These are phyloP conservation scores for Skeletonema costatum DNA, from an alignment of 108 stramenopile genomes.

Conservation along the genomic window DNA sequence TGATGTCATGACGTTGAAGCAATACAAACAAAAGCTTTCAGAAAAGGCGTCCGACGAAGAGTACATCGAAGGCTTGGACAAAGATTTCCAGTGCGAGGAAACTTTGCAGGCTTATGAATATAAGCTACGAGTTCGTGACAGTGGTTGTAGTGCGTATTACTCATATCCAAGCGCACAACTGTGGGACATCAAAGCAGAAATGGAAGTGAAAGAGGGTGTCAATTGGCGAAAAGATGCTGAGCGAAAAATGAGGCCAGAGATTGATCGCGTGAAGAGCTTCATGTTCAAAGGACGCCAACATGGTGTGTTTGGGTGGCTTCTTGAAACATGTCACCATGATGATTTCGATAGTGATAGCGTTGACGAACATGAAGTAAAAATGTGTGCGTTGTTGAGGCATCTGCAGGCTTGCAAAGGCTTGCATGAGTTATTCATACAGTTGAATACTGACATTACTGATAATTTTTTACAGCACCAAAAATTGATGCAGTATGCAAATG, in stretches of 20 bases:
- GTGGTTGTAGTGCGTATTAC: constrained; percentile 3
- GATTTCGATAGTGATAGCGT: neutral
- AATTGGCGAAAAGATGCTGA: neutral
- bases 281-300: constrained; percentile 9
- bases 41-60: neutral
- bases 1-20: neutral
- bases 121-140: neutral
- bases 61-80: neutral
- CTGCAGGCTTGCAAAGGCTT: constrained; percentile 1
- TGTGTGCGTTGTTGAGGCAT: constrained; percentile 5
- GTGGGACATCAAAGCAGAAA: constrained; percentile 14
- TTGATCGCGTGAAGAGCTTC: neutral
- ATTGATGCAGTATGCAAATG: neutral
- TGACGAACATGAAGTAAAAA: neutral
- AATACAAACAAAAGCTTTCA: neutral
- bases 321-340: neutral
- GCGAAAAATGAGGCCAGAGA: constrained; percentile 20
- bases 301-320: constrained; percentile 5
- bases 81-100: neutral
- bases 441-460: neutral
- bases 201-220: constrained; percentile 14
- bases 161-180: constrained; percentile 7
- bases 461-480: neutral
- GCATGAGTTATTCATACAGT: constrained; percentile 17
- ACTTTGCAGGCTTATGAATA: neutral